Base-by-base conservation (phyloP, 257 asterid genomes). In the Forsythia viridissima region DNA sequence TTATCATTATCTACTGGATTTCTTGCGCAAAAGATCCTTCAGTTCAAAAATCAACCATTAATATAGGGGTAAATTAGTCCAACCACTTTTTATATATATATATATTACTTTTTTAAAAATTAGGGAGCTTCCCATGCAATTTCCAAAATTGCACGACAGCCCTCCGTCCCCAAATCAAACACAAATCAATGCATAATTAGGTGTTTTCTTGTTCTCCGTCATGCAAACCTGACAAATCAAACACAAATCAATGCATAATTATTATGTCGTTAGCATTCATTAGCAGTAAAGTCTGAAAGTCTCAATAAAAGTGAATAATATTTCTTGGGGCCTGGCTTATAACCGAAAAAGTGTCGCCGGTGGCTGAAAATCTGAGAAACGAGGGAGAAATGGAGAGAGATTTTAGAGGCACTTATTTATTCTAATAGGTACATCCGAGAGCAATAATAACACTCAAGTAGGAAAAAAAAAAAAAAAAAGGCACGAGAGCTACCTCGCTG, bases 151-250 rank as follows among this genome's bases (percentile, higher is more conserved):
- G n/a, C n/a, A n/a, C n/a, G n/a, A n/a, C n/a, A n/a, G n/a, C n/a
- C n/a, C n/a, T n/a, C n/a, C n/a, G n/a, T n/a, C n/a, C n/a, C n/a
- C n/a, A n/a, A n/a, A n/a, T n/a, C n/a, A n/a, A n/a, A n/a, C n/a
- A n/a, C n/a, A n/a, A n/a, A n/a, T n/a, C n/a, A n/a, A n/a, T n/a
- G n/a, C n/a, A n/a, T n/a, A n/a, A n/a, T n/a, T n/a, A n/a, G 78
- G 74, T 20, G 52, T 67, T 77, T 85, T 89, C 86, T 78, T 94
- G 85, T 79, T 89, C 85, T 84, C 93, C 30, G 68, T 59, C 96
- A 88, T 86, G 78, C 88, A 67, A 75, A 76, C 82, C 86, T 82
- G 77, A 76, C 52, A 70, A 79, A 61, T 3, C 70, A 52, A 75
- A 52, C 48, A 52, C 44, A 65, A 74, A 75, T 34, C 71, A 51